Percentiles rank a stretch among this genome's conserved stretches.
Conservation (phyloP, 1,139 yeast species). For the Pichia norvegensis region DNA sequence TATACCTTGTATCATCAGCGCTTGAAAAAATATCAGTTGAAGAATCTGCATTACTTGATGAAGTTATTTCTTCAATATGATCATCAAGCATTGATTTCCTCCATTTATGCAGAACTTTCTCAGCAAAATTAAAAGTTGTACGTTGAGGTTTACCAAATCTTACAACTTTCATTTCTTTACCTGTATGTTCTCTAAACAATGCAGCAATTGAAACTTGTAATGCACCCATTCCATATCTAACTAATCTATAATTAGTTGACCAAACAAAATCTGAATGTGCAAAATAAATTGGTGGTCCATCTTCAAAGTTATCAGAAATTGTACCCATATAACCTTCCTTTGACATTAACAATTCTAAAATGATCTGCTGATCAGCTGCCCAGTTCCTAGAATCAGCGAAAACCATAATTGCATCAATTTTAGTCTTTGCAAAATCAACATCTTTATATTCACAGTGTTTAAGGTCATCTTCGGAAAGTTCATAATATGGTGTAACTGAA, state of each 20-base stretch:
- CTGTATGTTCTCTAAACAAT: conserved; percentile 71
- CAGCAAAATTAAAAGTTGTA: conserved; percentile 75
- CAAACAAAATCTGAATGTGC: conserved; percentile 86
- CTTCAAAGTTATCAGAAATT: conserved; percentile 54
- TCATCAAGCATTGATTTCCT: conserved; percentile 70
- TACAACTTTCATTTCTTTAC: conserved; percentile 65
- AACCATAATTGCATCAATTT: conserved; percentile 65
- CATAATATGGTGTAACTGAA: conserved; percentile 73
- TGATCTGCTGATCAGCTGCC: conserved; percentile 88
- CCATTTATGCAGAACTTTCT: conserved; percentile 67
- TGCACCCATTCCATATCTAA: conserved; percentile 88
- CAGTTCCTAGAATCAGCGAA: conserved; percentile 82
- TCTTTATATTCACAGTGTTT: conserved; percentile 44
- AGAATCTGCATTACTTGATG: conserved; percentile 25
- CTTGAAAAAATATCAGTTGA: conserved; percentile 12
- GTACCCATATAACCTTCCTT: conserved; percentile 81
- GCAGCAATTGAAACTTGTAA: conserved; percentile 81
- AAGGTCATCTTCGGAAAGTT: conserved; percentile 61
- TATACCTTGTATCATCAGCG: conserved; percentile 9
- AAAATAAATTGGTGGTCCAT: conserved; percentile 76
- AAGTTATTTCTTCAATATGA: conserved; percentile 48
- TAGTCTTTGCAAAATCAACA: conserved; percentile 55
- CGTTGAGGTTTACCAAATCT: conserved; percentile 82
- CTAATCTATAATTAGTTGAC: conserved; percentile 76
- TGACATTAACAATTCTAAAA: conserved; percentile 65